Base-by-base conservation (phyloP, 805 yeast species). In the Myxozyma neotropica region DNA sequence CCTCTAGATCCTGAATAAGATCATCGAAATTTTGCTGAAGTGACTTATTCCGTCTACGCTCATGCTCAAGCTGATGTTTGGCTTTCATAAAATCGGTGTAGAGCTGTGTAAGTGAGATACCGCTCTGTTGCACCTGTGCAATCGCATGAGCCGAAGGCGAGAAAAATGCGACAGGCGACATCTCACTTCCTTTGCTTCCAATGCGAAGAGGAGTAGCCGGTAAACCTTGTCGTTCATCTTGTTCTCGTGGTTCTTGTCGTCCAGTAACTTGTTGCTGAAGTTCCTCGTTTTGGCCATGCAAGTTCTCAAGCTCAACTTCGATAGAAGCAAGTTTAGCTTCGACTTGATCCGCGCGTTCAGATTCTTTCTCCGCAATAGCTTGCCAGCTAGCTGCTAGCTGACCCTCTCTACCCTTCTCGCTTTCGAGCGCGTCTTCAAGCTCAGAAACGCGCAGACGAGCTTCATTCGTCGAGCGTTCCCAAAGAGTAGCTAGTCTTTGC, bases 1-100 rank as follows among this genome's bases (percentile, higher is more conserved):
- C 78, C 68, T 90, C 95, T 62, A 92, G 76, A 71, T 91, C 97
- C 19, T 79, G 78, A 33, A 91, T 83, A 65, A 93, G 84, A 0
- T 79, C 77, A 66, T 87, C 86, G 58, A 92, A 77, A 71, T 89
- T 93, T 36, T 77, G 72, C 56, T 91, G 88, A 59, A 93, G 77
- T 55, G 81, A 80, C 58, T 83, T 84, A 66, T 88, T 89, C 53
- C 87, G 86, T 17, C 85, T 79, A 67, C 84, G 82, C 72, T 90
- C 96, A 54, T 83, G 80, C 2, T 83, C 78, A 50, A 89, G 75
- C 65, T 87, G 88, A 65, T 81, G 87, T 71, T 83, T 85, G 58
- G 89, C 72, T 55, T 81, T 77, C 61, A 82, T 81, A 67, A 81
- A 83, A 67, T 88, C 93, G 1, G 87, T 72, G 65, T 85, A 83